Percentiles rank a stretch among this genome's conserved stretches.
phyloP scores from a whole-genome alignment of 495 filamentous ascomycete species.

The Thermothielavioides terrestris region DNA sequence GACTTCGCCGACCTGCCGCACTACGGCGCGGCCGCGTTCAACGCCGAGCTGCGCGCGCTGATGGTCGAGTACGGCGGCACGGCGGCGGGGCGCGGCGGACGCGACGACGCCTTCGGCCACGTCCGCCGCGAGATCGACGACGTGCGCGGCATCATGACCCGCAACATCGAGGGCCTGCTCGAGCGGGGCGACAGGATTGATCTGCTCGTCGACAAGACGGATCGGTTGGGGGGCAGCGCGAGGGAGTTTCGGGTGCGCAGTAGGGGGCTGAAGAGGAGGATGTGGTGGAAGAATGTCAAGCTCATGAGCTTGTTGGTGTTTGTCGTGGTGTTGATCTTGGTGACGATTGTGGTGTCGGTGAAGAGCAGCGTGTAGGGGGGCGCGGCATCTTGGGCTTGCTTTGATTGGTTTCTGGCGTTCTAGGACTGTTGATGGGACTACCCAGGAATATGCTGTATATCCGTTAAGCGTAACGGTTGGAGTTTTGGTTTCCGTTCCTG shows the following conservation, averaged over 20 bases:
- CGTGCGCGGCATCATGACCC: constrained; percentile 92
- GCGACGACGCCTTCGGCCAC: constrained; percentile 75
- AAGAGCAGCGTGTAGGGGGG: constrained; percentile 25
- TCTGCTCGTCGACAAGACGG: constrained; percentile 94
- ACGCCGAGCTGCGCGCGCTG: constrained; percentile 61
- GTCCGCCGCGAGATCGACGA: constrained; percentile 85
- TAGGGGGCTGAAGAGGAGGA: constrained; percentile 72
- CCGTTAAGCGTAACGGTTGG: too few relatives aligned
- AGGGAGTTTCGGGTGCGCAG: constrained; percentile 83
- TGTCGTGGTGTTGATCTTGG: constrained; percentile 73
- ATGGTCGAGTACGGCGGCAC: constrained; percentile 83
- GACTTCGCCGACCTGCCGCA: constrained; percentile 73
- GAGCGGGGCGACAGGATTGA: constrained; percentile 95
- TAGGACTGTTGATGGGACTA: not conserved
- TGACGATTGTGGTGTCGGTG: constrained; percentile 37
- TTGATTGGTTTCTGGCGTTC: not conserved
- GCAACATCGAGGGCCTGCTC: constrained; percentile 94
- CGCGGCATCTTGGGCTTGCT: not conserved
- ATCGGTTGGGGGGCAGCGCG: constrained; percentile 74
- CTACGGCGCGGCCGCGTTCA: constrained; percentile 86
- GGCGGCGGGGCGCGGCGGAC: constrained; percentile 48
- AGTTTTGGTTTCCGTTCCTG: too few relatives aligned
- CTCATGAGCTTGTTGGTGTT: constrained; percentile 76
- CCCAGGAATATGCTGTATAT: too few relatives aligned
- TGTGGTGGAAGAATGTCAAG: constrained; percentile 99